These are phyloP conservation scores for Cercospora citrullina DNA, from an alignment of 2,329 filamentous ascomycete genomes.

Conservation along the genomic window DNA sequence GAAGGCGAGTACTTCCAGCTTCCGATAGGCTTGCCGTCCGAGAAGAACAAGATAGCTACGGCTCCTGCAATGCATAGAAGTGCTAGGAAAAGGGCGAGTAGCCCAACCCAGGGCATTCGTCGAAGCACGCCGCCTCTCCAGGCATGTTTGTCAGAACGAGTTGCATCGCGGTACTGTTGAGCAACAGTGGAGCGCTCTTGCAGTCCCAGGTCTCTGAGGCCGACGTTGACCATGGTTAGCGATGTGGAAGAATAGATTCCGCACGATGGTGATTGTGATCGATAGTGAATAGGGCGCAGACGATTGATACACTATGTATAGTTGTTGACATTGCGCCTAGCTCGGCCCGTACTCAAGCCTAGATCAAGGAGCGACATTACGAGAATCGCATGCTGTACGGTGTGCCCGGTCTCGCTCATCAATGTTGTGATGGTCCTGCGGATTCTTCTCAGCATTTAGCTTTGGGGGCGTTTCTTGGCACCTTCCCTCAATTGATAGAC, in stretches of 20 bases:
- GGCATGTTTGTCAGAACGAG: neutral
- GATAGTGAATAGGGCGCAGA: neutral
- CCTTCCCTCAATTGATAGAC: neutral
- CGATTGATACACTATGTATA: neutral
- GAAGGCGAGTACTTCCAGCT: neutral
- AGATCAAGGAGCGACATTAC: neutral
- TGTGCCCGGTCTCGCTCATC: neutral
- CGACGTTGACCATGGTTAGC: neutral
- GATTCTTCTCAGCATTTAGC: neutral
- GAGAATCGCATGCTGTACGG: neutral
- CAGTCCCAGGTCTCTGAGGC: neutral
- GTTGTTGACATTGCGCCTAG: neutral
- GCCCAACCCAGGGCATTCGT: neutral
- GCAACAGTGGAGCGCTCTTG: neutral
- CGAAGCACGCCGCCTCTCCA: neutral
- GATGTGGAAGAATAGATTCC: neutral
- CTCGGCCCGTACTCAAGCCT: neutral
- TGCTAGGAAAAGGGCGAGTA: neutral
- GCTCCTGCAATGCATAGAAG: neutral
- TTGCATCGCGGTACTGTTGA: neutral
- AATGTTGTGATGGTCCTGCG: neutral
- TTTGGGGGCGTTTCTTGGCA: neutral
- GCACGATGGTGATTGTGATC: neutral
- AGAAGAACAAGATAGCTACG: neutral
- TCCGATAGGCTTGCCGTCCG: neutral